Conservation (phyloP, 352 stramenopile species). For the Globisporangium barbulae region DNA sequence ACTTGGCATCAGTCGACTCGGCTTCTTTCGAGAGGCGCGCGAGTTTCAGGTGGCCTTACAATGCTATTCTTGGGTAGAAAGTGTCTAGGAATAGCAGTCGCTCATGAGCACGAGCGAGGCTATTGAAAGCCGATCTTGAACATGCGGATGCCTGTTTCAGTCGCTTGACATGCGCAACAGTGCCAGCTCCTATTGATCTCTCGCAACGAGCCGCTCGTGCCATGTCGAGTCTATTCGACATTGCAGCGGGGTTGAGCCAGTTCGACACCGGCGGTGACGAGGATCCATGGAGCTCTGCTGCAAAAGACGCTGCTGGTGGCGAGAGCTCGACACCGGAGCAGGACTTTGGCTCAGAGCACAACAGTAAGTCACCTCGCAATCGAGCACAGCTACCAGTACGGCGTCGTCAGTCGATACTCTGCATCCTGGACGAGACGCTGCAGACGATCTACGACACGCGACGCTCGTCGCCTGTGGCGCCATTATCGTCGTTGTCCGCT, state of each 20-base stretch:
- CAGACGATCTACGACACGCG: conserved; percentile 38
- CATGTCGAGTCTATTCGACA: conserved; percentile 61
- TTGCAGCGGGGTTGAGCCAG: conserved; percentile 48
- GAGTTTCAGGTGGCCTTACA: too few species aligned
- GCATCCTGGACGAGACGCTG: conserved; percentile 51
- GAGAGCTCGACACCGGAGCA: background rate
- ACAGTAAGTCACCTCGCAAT: background rate
- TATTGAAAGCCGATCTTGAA: too few species aligned
- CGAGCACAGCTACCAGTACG: background rate
- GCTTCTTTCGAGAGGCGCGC: too few species aligned
- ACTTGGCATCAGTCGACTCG: too few species aligned
- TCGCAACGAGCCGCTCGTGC: background rate
- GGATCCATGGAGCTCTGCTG: background rate
- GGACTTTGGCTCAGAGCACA: background rate
- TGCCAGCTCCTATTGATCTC: too few species aligned
- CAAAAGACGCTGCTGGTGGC: background rate
- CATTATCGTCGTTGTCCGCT: background rate
- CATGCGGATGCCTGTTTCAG: too few species aligned
- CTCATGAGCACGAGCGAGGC: too few species aligned
- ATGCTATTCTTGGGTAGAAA: too few species aligned
- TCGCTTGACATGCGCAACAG: too few species aligned
- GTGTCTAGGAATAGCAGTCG: too few species aligned
- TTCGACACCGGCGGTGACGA: conserved; percentile 20
- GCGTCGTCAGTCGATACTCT: conserved; percentile 26
- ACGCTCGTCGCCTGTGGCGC: background rate